phyloP scores from a whole-genome alignment of 1,284 basidiomycete species.

The Vanrija pseudolonga region DNA sequence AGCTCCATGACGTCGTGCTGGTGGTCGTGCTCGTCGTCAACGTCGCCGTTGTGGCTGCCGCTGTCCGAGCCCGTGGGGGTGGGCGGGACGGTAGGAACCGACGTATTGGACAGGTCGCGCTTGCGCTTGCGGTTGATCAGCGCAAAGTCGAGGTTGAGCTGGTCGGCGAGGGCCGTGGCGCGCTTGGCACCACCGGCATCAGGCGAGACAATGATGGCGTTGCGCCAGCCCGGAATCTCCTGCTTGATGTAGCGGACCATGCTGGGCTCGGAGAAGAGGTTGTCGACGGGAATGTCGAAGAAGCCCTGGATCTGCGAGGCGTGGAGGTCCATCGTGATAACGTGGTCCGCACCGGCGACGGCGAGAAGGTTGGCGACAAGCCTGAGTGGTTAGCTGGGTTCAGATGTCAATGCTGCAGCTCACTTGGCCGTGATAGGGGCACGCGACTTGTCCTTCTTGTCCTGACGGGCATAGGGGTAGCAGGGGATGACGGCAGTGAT shows the following conservation, averaged over 20 bases:
- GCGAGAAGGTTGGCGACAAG: constrained; percentile 93
- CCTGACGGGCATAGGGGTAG: constrained; percentile 94
- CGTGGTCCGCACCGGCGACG: constrained; percentile 94
- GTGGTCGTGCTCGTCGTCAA: constrained; percentile 42
- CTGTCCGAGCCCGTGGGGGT: constrained; percentile 44
- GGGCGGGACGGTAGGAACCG: constrained; percentile 44
- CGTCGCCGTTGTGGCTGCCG: constrained; percentile 33
- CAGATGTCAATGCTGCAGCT: constrained; percentile 10
- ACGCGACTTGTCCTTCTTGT: constrained; percentile 96
- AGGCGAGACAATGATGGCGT: constrained; percentile 91
- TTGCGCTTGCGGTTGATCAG: constrained; percentile 84
- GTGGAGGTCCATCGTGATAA: constrained; percentile 98
- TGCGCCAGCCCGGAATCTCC: constrained; percentile 78
- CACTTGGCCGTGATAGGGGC: constrained; percentile 95
- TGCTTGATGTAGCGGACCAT: constrained; percentile 88
- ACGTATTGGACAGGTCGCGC: constrained; percentile 53
- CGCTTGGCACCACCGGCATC: constrained; percentile 98
- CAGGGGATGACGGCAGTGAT: constrained; percentile 98
- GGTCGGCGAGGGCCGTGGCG: constrained; percentile 91
- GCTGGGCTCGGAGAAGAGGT: constrained; percentile 82
- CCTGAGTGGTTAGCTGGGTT: constrained; percentile 19
- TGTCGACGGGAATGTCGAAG: constrained; percentile 98
- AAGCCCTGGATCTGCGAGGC: constrained; percentile 99
- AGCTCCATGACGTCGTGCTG: constrained; percentile 75
- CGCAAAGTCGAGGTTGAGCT: constrained; percentile 92